Evolutionary conservation across 2,329 filamentous ascomycete species (phyloP), one percentile per base, ranked within the genome.

Genomic region (Phaeosphaeriaceae sp.): DNA sequence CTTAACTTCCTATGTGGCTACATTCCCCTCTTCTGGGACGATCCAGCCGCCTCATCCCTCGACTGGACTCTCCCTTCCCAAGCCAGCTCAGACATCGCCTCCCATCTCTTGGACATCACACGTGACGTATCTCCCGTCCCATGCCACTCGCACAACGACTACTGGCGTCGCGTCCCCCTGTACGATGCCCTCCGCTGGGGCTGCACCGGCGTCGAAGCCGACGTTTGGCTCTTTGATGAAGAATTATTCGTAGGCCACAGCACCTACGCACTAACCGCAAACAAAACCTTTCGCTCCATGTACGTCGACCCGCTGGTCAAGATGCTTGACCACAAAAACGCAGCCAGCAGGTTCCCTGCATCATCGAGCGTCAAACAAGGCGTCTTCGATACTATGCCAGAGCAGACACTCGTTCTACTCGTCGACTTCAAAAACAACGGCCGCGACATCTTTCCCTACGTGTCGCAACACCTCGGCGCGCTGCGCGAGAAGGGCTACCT

Each of bases 101-200:
- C 69, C 6, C 69, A 72, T 44, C 79, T 83, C 0, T 79, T 82
- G 1, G 82, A 85, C 65, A 76, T 82, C 60, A 84, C 83, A 3
- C 79, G 78, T 21, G 82, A 83, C 49, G 79, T 85, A 31, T 69
- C 74, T 1, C 83, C 84, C 0, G 79, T 84, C 13, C 77, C 76
- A 31, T 86, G 83, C 58, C 84, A 86, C 63, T 86, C 84, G 2
- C 85, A 87, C 65, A 87, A 87, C 65, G 85, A 87, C 69, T 86
- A 87, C 70, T 86, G 83, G 84, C 82, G 84, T 9, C 77, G 76
- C 1, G 77, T 85, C 0, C 85, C 85, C 0, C 77, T 87, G 0
- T 85, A 80, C 66, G 83, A 84, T n/a, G 85, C 85, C 11, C 75
- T 87, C 0, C 76, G 80, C 56, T 83, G 79, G 22, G 85, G 85